Conservation (phyloP, 345 rosid genomes). For the Aethionema arabicum region DNA sequence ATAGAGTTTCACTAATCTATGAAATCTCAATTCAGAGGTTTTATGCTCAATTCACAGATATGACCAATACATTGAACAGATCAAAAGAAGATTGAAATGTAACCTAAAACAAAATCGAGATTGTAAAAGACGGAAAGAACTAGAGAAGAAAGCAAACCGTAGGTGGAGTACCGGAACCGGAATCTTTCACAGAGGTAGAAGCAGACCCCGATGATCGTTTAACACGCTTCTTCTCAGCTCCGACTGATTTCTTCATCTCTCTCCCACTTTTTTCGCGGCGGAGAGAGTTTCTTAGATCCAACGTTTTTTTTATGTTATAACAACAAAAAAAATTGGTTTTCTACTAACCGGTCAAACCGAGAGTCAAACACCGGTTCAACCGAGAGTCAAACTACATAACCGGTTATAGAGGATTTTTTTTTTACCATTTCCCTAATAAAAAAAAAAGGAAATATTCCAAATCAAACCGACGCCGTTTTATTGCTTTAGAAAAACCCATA, state of each 20-base stretch:
- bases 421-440: too few relatives aligned
- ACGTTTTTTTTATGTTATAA: conserved; percentile 16
- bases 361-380: conserved; percentile 13
- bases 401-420: too few relatives aligned
- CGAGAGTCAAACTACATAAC: too few relatives aligned
- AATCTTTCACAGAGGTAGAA: conserved; percentile 56
- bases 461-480: too few relatives aligned
- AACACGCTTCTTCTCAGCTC: conserved; percentile 88
- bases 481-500: too few relatives aligned
- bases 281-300: conserved; percentile 34
- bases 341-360: conserved; percentile 10
- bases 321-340: conserved; percentile 1
- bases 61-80: not conserved
- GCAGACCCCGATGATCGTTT: conserved; percentile 70
- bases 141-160: conserved; percentile 48
- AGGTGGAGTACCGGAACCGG: conserved; percentile 67
- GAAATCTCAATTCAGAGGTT: not conserved
- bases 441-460: too few relatives aligned
- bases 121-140: conserved; percentile 19
- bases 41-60: conserved; percentile 1
- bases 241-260: conserved; percentile 74
- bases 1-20: not conserved
- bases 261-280: conserved; percentile 26
- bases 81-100: conserved; percentile 20
- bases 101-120: conserved; percentile 16